Base-by-base conservation (phyloP, 768 basidiomycete species). In the Rossbeevera mucosa region DNA sequence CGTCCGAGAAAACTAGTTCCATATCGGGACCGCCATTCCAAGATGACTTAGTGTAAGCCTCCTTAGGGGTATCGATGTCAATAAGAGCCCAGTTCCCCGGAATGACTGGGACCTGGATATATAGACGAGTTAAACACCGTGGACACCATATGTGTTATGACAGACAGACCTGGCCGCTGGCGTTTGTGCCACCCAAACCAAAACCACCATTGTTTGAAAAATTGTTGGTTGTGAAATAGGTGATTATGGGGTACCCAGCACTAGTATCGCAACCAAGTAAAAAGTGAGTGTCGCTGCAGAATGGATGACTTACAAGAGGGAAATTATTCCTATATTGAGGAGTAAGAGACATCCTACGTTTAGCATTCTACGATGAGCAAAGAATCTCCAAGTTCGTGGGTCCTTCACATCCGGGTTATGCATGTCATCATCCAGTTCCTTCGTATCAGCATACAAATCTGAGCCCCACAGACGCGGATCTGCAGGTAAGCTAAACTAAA, bases 121-220 rank as follows among this genome's bases (percentile, higher is more conserved):
- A 38, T 12, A 9, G 21, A 43, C 26, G 14, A 33, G 51, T 43
- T 53, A 14, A 46, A 47, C 9, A 16, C 1, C 11, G 22, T 0
- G n/a, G 24, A 41, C 16, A 30, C n/a, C 7, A 47, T 9, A 26
- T 12, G 16, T 22, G 14, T 26, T 41, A 29, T 0, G 25, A 50
- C 40, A 11, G 11, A 57, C 51, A 70, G 74, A 74, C 85, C 71
- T 91, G 89, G 20, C 90, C 89, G 13, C 76, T 80, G 12, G 79
- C 77, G 61, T 91, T 91, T 51, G 83, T 85, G 8, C 88, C 88
- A 16, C 88, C 88, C 21, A 89, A 60, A 64, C 85, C 85, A 59
- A 71, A 77, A 1, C 66, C 78, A 25, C 75, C 76, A 7, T 71
- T 62, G n/a, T 64, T 72, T 13, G 71, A 68, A 30, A 63, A 45